Evolutionary conservation across 2,329 filamentous ascomycete species (phyloP), one percentile per base, ranked within the genome.

Genomic region (Calonectria pauciramosa): DNA sequence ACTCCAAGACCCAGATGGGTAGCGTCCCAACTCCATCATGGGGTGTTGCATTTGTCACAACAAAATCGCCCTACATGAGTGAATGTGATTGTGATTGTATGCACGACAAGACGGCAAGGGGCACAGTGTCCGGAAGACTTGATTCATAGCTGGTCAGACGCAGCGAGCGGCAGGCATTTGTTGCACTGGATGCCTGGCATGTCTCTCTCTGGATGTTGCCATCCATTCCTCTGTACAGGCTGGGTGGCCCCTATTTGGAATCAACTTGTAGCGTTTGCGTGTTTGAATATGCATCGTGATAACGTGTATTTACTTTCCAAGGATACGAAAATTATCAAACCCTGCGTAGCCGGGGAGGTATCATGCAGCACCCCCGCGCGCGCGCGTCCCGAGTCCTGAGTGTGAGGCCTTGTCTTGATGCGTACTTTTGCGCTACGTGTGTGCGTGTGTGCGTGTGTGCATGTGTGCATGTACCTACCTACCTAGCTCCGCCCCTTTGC

Each of bases 401-500:
- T 28, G 34, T 26, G 26, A 63, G 23, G 23, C 14, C 56, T 26
- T 34, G 54, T 11, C 38, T 63, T 41, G 56, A 41, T 47, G 44
- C 44, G 44, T n/a, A 47, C 44, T 47, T 47, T 47, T 47, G 36
- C 36, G 6, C 34, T 36, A 9, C 11, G 36, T 41, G 36, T 41
- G 36, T 7, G 36, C 18, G 36, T 16, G 36, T 18, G 36, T 18
- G 14, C 4, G 44, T 47, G 44, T 44, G 41, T 38, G 34, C 16
- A 38, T 36, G 56, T 41, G n/a, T n/a, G n/a, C n/a, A n/a, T n/a
- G n/a, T n/a, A n/a, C n/a, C n/a, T n/a, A n/a, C n/a, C n/a, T n/a
- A 63, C 56, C 56, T 36, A 63, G 34, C 56, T 26, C 56, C 44
- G 44, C 44, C 56, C 56, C 56, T 60, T 11, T 60, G 54, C n/a